Evolutionary conservation across 352 stramenopile genomes (phyloP).

Genomic region (Plasmopara viticola): DNA sequence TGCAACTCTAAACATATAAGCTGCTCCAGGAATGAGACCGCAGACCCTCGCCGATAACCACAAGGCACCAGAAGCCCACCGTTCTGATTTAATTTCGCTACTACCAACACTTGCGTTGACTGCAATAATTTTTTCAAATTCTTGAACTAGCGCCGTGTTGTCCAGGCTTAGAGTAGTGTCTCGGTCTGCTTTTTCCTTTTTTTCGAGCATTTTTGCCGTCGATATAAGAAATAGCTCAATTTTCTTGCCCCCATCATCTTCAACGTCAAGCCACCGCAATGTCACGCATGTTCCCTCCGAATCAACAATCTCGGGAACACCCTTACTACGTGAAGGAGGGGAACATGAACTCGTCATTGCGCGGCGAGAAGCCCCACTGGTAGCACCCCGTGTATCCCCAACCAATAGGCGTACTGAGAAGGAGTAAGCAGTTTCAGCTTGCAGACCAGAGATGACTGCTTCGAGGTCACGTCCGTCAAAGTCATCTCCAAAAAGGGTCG

Average conservation of each 20-base stretch:
- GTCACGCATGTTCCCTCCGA: slow-evolving; percentile 30
- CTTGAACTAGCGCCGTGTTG: slow-evolving; percentile 12
- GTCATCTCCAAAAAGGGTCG: slow-evolving; percentile 61
- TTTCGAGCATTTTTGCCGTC: slow-evolving; percentile 16
- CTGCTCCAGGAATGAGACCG: slow-evolving; percentile 33
- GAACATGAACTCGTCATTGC: slow-evolving; percentile 37
- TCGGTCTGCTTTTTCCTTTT: slow-evolving; percentile 12
- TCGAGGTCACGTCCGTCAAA: slow-evolving; percentile 78
- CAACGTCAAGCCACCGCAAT: slow-evolving; percentile 50
- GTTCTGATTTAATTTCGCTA: slow-evolving; percentile 11
- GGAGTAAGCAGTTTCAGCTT: slow-evolving; percentile 54
- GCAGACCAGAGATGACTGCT: slow-evolving; percentile 38
- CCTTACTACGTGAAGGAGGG: slow-evolving; percentile 31
- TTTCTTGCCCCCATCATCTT: slow-evolving; percentile 46
- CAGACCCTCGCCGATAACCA: slow-evolving; percentile 40
- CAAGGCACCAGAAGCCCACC: slow-evolving; percentile 10
- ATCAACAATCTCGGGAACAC: slow-evolving; percentile 27
- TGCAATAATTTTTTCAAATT: slow-evolving; percentile 27
- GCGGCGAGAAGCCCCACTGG: slow-evolving; percentile 43
- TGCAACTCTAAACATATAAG: slow-evolving; percentile 52
- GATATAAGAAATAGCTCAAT: slow-evolving; percentile 40
- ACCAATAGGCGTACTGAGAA: slow-evolving; percentile 69
- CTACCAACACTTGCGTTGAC: slow-evolving; percentile 13
- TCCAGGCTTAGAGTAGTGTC: slow-evolving; percentile 19
- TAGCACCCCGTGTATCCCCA: slow-evolving; percentile 40